phyloP scores from a whole-genome alignment of 768 basidiomycete genomes.

The Austroboletus festivus region DNA sequence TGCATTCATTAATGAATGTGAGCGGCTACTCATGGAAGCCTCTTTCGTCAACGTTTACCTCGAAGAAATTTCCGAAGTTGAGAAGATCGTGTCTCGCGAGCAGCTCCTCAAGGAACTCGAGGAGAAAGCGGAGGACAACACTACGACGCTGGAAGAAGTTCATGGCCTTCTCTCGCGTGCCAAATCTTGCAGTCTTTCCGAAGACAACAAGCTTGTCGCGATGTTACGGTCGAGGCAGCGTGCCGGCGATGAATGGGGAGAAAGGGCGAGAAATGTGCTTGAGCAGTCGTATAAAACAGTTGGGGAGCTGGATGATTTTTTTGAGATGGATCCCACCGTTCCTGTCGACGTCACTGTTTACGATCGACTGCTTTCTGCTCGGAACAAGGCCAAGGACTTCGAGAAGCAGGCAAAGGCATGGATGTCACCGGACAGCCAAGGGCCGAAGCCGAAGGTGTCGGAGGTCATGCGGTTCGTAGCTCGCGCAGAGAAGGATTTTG shows the following conservation, averaged over 20 bases:
- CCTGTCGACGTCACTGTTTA: slow-evolving; percentile 69
- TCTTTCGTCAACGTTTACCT: slow-evolving; percentile 81
- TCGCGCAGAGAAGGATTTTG: slow-evolving; percentile 75
- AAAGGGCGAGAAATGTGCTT: slow-evolving; percentile 61
- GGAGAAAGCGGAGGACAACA: slow-evolving; percentile 63
- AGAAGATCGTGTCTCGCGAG: slow-evolving; percentile 78
- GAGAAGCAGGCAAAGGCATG: slow-evolving; percentile 76
- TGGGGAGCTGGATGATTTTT: slow-evolving; percentile 72
- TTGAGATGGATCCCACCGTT: slow-evolving; percentile 58
- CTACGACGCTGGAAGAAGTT: slow-evolving; percentile 73
- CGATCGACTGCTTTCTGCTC: slow-evolving; percentile 60
- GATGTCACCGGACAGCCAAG: slow-evolving; percentile 55
- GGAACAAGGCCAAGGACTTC: slow-evolving; percentile 70
- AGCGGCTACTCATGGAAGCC: slow-evolving; percentile 63
- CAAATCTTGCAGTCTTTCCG: slow-evolving; percentile 58
- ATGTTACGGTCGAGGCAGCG: slow-evolving; percentile 61
- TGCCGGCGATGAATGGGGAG: slow-evolving; percentile 77
- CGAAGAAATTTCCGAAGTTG: slow-evolving; percentile 73
- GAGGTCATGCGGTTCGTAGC: slow-evolving; percentile 68
- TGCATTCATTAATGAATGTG: slow-evolving; percentile 65
- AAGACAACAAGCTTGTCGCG: slow-evolving; percentile 62
- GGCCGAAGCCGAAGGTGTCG: slow-evolving; percentile 56
- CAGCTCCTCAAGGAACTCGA: slow-evolving; percentile 75
- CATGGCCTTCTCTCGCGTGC: slow-evolving; percentile 70
- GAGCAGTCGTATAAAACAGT: slow-evolving; percentile 71